phyloP scores from a whole-genome alignment of 2,329 filamentous ascomycete genomes.

The Diaporthe vaccinii region DNA sequence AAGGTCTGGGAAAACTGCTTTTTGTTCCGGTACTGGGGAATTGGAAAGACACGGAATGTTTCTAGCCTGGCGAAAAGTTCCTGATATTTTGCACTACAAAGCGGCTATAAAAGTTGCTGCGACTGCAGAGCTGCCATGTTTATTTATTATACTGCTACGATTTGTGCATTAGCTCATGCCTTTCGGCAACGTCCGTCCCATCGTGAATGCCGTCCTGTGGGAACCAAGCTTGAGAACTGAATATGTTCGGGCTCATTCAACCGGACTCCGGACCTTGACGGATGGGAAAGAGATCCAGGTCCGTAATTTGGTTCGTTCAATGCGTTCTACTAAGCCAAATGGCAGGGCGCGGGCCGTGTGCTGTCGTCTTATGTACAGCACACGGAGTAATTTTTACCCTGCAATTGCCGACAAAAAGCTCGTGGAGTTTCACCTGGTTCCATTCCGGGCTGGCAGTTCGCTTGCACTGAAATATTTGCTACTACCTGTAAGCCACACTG shows the following conservation, averaged over 20 bases:
- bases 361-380: background rate
- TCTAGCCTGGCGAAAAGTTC: background rate
- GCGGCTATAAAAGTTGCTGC: background rate
- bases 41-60: background rate
- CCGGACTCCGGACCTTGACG: background rate
- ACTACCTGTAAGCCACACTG: background rate
- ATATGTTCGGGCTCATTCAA: background rate
- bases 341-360: background rate
- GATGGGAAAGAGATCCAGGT: background rate
- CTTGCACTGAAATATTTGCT: background rate
- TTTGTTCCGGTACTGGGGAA: background rate
- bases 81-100: background rate
- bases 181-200: no score
- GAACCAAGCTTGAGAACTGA: background rate
- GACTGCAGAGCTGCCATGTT: background rate
- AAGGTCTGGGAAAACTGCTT: background rate
- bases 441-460: background rate
- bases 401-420: background rate
- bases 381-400: background rate
- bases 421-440: background rate
- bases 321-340: background rate
- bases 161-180: background rate
- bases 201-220: background rate
- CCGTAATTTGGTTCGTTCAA: background rate
- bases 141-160: background rate